These are phyloP conservation scores for Castanea crenata DNA, from an alignment of 306 rosid species.

Conservation along the genomic window DNA sequence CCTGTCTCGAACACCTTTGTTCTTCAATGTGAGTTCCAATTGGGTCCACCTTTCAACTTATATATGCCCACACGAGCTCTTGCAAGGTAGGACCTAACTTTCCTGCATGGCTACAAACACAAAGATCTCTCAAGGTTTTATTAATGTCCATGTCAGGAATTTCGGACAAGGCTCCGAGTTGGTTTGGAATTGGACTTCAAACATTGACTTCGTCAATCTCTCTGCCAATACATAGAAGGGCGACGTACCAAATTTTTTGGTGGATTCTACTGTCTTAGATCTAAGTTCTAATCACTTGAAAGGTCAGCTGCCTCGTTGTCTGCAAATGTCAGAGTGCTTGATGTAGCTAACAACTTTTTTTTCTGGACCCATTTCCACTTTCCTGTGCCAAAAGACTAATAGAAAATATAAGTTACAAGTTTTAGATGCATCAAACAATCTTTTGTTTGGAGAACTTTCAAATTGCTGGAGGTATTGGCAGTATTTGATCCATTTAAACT, in stretches of 20 bases:
- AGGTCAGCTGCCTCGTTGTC: constrained; percentile 3
- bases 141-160: constrained; percentile 9
- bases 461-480: constrained; percentile 3
- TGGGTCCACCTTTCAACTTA: background rate
- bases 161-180: background rate
- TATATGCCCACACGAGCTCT: background rate
- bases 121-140: background rate
- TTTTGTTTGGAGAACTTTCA: constrained; percentile 11
- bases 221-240: constrained; percentile 17
- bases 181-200: constrained; percentile 20
- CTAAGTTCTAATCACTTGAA: background rate
- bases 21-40: background rate
- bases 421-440: constrained; percentile 15
- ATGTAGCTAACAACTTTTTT: background rate
- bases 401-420: background rate
- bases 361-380: constrained; percentile 27
- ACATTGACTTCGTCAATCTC: background rate
- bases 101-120: background rate
- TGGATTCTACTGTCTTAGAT: background rate
- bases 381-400: background rate
- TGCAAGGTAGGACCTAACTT: background rate
- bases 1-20: background rate
- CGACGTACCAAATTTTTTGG: background rate
- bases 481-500: background rate
- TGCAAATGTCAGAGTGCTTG: background rate